A percentile compares a stretch with the other conserved stretches of the same genome.
Evolutionary conservation across 768 basidiomycete genomes (phyloP).

Genomic region (Suillus sp.): DNA sequence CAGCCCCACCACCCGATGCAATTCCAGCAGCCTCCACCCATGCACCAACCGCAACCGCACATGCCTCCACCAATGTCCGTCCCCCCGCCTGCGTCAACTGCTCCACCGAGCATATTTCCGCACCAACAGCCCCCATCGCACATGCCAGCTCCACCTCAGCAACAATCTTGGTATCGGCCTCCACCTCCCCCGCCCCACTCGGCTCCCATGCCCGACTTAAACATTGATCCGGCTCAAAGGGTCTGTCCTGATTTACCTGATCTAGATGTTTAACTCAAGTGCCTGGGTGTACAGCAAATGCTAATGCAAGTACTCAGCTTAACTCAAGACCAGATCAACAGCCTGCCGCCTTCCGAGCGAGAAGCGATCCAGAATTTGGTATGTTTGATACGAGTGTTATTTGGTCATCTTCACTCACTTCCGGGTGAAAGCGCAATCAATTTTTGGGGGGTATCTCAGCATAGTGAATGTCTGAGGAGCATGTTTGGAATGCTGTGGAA

Average conservation of each 20-base stretch:
- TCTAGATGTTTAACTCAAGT: constrained; percentile 19
- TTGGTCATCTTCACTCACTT: constrained; percentile 3
- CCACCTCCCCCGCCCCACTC: constrained; percentile 33
- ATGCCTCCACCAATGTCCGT: constrained; percentile 36
- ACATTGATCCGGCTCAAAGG: constrained; percentile 55
- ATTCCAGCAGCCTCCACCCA: constrained; percentile 32
- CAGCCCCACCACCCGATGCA: constrained; percentile 36
- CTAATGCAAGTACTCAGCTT: constrained; percentile 83
- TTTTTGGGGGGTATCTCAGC: constrained; percentile 36
- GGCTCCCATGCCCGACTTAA: constrained; percentile 35
- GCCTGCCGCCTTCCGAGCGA: constrained; percentile 75
- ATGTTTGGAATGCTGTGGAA: background rate
- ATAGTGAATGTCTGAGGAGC: constrained; percentile 12
- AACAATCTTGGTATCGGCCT: constrained; percentile 35
- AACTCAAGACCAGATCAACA: constrained; percentile 81
- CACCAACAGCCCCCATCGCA: constrained; percentile 32
- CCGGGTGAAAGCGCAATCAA: constrained; percentile 33
- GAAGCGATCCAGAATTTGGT: constrained; percentile 82
- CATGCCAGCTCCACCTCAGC: constrained; percentile 23
- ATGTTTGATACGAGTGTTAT: constrained; percentile 35
- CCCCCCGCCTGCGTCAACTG: constrained; percentile 26
- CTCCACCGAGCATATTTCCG: constrained; percentile 31
- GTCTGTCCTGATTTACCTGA: constrained; percentile 28
- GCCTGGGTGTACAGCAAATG: constrained; percentile 57
- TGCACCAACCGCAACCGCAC: constrained; percentile 37